phyloP scores from a whole-genome alignment of 2,329 filamentous ascomycete genomes.

The Aureobasidium namibiae region DNA sequence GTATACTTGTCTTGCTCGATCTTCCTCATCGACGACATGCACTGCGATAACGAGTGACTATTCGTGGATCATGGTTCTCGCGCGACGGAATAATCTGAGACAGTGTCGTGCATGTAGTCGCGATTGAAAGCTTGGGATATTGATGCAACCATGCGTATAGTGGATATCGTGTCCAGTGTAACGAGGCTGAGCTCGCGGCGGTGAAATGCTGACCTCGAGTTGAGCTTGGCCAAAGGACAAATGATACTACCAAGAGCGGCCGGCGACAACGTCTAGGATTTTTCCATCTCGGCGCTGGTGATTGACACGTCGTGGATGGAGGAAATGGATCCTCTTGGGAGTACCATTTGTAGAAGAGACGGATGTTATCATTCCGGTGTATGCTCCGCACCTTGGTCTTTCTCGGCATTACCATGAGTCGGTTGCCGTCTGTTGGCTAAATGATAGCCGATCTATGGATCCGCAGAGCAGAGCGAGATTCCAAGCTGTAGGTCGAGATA shows the following conservation, averaged over 20 bases:
- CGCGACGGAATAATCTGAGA: neutral
- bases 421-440: neutral
- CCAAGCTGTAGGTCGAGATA: neutral
- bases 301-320: neutral
- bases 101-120: neutral
- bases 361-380: slow-evolving; percentile 1
- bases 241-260: neutral
- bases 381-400: neutral
- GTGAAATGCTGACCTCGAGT: neutral
- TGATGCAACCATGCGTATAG: neutral
- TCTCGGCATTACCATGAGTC: neutral
- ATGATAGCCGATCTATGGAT: neutral
- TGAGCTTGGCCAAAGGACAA: neutral
- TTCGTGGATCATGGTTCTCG: slow-evolving; percentile 1
- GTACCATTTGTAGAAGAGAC: neutral
- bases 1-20: neutral
- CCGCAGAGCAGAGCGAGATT: neutral
- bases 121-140: neutral
- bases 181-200: neutral
- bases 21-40: no score
- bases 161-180: neutral
- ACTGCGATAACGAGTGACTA: neutral
- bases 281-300: neutral
- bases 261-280: neutral
- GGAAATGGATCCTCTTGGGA: neutral